Evolutionary conservation across 2,329 filamentous ascomycete species (phyloP), one percentile per base, ranked within the genome.

Genomic region (Teratosphaeria nubilosa): DNA sequence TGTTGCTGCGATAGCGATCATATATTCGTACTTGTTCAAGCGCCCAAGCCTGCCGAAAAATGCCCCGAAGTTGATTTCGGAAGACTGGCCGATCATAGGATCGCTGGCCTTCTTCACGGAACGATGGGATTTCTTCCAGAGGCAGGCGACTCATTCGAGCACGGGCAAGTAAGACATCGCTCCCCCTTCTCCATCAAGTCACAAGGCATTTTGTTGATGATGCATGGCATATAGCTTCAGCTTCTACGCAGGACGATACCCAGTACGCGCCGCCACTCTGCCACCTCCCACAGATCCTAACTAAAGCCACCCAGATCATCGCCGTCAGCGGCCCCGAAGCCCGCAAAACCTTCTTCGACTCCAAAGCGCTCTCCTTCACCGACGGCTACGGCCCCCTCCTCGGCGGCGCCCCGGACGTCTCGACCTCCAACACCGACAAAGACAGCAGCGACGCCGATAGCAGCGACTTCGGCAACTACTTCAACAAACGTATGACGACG

Each of bases 201-300:
- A 48, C 5, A 22, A 48, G n/a, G n/a, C 41, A 48, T 11, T 1
- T n/a, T 48, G 41, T n/a, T 48, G 41, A 48, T n/a, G 16, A 48
- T 22, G 6, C n/a, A 22, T 22, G 41, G n/a, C 16, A 22, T 48
- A 20, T 11, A 48, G 41, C 54, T 82, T 80, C 62, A 76, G 73
- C 55, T 81, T 80, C 63, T 76, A 76, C 61, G 75, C 76, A 2
- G 79, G 80, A 0, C 65, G 72, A 5, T 70, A 77, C 58, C 71
- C 70, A 2, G 73, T 81, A 13, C 5, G 41, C 41, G 20, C n/a
- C 16, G 6, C 22, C 16, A 9, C 4, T 5, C 2, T 22, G 7
- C n/a, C 16, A 24, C 9, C 20, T 10, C 41, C 41, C n/a, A 45
- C 37, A 3, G 9, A 20, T 22, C 9, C 41, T 48, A 22, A 48